Evolutionary conservation across 2,329 filamentous ascomycete species (phyloP).

Genomic region (Zelopaecilomyces penicillatus): DNA sequence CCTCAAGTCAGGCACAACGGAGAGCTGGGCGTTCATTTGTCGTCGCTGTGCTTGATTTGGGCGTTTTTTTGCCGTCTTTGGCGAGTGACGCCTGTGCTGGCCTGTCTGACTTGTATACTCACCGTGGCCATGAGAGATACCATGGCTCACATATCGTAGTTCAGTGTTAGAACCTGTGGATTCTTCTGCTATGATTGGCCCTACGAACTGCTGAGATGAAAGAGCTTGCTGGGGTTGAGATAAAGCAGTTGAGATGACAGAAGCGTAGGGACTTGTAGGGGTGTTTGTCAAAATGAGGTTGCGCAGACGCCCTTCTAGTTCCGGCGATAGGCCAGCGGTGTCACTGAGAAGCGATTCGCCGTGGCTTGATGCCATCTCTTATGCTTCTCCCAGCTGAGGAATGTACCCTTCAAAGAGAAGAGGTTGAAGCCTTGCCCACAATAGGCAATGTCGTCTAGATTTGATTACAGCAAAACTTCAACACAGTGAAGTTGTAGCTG

Average conservation of each 20-base stretch:
- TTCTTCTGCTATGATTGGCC: neutral
- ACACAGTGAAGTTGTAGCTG: too few relatives aligned
- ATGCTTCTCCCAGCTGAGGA: neutral
- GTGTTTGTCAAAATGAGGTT: conserved; percentile 51
- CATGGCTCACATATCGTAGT: neutral
- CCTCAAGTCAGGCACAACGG: conserved; percentile 47
- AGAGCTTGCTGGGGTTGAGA: neutral
- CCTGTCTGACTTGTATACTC: too few relatives aligned
- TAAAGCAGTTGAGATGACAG: neutral
- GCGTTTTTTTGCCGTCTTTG: conserved; percentile 37
- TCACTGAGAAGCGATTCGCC: neutral
- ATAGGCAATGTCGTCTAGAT: too few relatives aligned
- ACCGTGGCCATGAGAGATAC: too few relatives aligned
- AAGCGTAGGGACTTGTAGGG: conserved; percentile 8
- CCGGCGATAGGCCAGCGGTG: conserved; percentile 9
- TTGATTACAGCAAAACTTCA: too few relatives aligned
- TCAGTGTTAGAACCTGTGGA: neutral
- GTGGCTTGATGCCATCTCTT: conserved; percentile 3
- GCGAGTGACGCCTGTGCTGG: conserved; percentile 9
- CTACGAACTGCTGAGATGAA: neutral
- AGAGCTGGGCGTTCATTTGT: conserved; percentile 52
- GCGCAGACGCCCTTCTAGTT: conserved; percentile 49
- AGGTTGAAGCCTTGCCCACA: too few relatives aligned
- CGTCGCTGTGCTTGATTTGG: conserved; percentile 56
- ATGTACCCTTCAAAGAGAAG: too few relatives aligned